These are phyloP conservation scores for Mollisia scopiformis DNA, from an alignment of 2,329 filamentous ascomycete species.

Conservation along the genomic window DNA sequence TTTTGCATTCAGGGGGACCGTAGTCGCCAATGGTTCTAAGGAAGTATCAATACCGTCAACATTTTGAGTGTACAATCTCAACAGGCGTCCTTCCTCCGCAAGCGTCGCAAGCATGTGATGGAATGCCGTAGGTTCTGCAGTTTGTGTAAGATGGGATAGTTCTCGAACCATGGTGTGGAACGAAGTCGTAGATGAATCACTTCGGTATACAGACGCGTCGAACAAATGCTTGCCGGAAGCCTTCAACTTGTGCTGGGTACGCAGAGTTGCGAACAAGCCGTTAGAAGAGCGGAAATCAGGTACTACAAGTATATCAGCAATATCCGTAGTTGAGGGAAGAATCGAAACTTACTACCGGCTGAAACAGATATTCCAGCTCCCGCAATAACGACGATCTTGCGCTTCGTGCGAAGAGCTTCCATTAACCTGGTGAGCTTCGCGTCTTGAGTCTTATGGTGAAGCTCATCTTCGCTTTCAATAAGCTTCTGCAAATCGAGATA, in stretches of 20 bases:
- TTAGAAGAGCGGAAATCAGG: slow-evolving; percentile 94
- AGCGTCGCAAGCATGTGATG: slow-evolving; percentile 93
- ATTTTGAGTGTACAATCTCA: slow-evolving; percentile 95
- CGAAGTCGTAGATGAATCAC: slow-evolving; percentile 82
- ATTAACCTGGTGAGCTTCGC: slow-evolving; percentile 71
- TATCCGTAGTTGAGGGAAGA: slow-evolving; percentile 10
- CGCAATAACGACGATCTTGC: slow-evolving; percentile 95
- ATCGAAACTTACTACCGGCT: slow-evolving; percentile 73
- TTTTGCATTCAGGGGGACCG: slow-evolving; percentile 78
- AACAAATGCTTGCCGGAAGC: slow-evolving; percentile 94
- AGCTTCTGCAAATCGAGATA: slow-evolving; percentile 70
- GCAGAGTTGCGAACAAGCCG: slow-evolving; percentile 85
- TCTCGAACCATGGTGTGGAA: slow-evolving; percentile 97
- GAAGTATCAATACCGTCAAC: slow-evolving; percentile 93
- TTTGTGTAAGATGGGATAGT: slow-evolving; percentile 76
- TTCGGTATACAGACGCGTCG: slow-evolving; percentile 95
- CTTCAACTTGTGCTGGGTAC: slow-evolving; percentile 87
- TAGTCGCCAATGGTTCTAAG: slow-evolving; percentile 77
- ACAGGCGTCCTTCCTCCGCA: slow-evolving; percentile 80
- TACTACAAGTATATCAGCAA: slow-evolving; percentile 52
- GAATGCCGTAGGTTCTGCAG: slow-evolving; percentile 82
- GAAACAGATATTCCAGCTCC: slow-evolving; percentile 97
- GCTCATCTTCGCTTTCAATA: slow-evolving; percentile 48
- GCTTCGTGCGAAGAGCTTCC: slow-evolving; percentile 79
- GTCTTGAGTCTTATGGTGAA: slow-evolving; percentile 57